These are phyloP conservation scores for Lyophyllum shimeji DNA, from an alignment of 768 basidiomycete genomes.

Conservation along the genomic window DNA sequence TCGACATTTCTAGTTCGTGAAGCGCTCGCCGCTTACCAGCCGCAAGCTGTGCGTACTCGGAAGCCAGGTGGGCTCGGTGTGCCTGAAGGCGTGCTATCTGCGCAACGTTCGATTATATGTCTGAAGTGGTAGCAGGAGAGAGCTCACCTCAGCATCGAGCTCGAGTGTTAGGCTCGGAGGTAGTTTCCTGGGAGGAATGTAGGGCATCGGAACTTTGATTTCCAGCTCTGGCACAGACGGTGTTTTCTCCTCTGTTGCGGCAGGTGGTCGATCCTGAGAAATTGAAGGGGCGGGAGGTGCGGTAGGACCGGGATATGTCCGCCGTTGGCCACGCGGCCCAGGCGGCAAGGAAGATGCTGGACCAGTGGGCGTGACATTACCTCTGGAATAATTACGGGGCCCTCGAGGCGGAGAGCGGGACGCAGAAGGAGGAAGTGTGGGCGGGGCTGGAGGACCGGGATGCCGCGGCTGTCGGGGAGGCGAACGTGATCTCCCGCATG, in stretches of 20 bases:
- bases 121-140: not conserved
- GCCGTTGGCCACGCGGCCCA: constrained; percentile 19
- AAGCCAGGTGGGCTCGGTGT: constrained; percentile 37
- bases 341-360: constrained; percentile 18
- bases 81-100: constrained; percentile 35
- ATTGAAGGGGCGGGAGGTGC: constrained; percentile 1
- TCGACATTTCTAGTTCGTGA: constrained; percentile 61
- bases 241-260: constrained; percentile 1
- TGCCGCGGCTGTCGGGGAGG: constrained; percentile 24
- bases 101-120: not conserved
- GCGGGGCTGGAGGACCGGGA: constrained; percentile 13
- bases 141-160: constrained; percentile 19
- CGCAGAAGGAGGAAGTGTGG: constrained; percentile 18
- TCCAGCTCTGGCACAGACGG: constrained; percentile 3
- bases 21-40: constrained; percentile 48
- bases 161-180: constrained; percentile 26
- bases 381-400: constrained; percentile 31
- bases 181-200: constrained; percentile 27
- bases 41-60: constrained; percentile 37
- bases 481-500: constrained; percentile 18
- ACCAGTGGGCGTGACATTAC: constrained; percentile 16
- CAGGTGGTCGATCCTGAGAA: constrained; percentile 6
- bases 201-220: constrained; percentile 21
- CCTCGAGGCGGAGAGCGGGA: constrained; percentile 41
- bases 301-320: constrained; percentile 10